Conservation (phyloP, 371 early-diverging fungal species). For the Rhizomucor miehei region DNA sequence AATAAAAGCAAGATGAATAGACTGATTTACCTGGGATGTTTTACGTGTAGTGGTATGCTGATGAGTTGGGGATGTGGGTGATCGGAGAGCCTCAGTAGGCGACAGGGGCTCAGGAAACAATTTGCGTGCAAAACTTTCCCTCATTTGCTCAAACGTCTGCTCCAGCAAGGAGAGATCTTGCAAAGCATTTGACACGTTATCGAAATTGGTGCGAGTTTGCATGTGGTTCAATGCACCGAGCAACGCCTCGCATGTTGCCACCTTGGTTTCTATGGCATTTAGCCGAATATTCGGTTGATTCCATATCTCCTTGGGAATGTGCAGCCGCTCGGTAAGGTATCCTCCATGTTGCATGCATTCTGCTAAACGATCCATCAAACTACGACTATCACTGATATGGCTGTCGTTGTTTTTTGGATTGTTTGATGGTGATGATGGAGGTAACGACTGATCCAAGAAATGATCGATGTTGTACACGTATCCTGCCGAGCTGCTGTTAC, state of each 20-base stretch:
- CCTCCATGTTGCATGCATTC: slow-evolving; percentile 31
- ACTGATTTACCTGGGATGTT: slow-evolving; percentile 20
- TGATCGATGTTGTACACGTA: too few relatives aligned
- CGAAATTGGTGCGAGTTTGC: slow-evolving; percentile 13
- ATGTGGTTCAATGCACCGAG: slow-evolving; percentile 19
- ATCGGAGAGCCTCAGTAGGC: not conserved
- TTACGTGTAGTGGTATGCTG: slow-evolving; percentile 5
- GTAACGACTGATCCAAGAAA: too few relatives aligned
- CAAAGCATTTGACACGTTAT: slow-evolving; percentile 22
- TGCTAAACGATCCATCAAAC: slow-evolving; percentile 15
- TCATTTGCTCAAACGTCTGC: slow-evolving; percentile 19
- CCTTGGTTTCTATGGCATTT: slow-evolving; percentile 24
- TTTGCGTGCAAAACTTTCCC: slow-evolving; percentile 18
- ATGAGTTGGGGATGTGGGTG: too few relatives aligned
- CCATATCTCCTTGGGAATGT: slow-evolving; percentile 36
- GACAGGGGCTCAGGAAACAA: slow-evolving; percentile 1
- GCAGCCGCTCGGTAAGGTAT: slow-evolving; percentile 20
- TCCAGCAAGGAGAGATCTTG: slow-evolving; percentile 16
- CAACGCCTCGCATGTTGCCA: slow-evolving; percentile 22
- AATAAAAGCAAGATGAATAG: too few relatives aligned
- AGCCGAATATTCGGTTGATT: slow-evolving; percentile 28
- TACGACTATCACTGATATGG: not conserved
- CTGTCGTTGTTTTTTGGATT: too few relatives aligned
- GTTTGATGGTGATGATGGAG: too few relatives aligned
- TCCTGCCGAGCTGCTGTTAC: too few relatives aligned